Conservation (phyloP, 495 filamentous ascomycete species). For the Glonium stellatum region DNA sequence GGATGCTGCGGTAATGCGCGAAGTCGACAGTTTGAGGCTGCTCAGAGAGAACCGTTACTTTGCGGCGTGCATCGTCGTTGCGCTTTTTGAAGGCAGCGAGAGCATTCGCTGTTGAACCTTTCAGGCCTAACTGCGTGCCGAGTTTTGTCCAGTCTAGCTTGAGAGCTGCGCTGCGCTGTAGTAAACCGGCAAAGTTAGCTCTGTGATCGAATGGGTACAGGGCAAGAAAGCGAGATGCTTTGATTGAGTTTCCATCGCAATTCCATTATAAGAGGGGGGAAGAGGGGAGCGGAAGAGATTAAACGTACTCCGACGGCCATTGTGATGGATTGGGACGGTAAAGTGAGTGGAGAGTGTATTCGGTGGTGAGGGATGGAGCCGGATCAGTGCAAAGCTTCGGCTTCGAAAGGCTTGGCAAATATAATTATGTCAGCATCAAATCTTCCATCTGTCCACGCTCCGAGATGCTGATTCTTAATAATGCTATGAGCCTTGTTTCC, state of each 20-base stretch:
- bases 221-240: slow-evolving; percentile 3
- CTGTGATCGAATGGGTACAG: not conserved
- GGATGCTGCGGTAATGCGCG: slow-evolving; percentile 75
- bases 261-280: slow-evolving; percentile 1
- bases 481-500: not conserved
- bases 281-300: slow-evolving; percentile 25
- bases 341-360: slow-evolving; percentile 21
- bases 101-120: slow-evolving; percentile 82
- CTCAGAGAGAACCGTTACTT: slow-evolving; percentile 69
- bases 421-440: slow-evolving; percentile 11
- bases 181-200: slow-evolving; percentile 25
- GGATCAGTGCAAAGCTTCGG: slow-evolving; percentile 8
- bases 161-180: slow-evolving; percentile 92
- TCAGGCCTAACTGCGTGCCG: slow-evolving; percentile 84
- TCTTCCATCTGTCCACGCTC: too few species aligned
- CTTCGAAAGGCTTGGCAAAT: slow-evolving; percentile 10
- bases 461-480: not conserved
- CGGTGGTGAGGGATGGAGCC: slow-evolving; percentile 18
- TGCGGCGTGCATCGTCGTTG: slow-evolving; percentile 97
- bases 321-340: slow-evolving; percentile 46
- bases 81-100: slow-evolving; percentile 98
- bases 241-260: slow-evolving; percentile 7
- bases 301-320: slow-evolving; percentile 85
- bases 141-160: slow-evolving; percentile 99
- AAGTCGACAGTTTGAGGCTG: slow-evolving; percentile 84